Percentiles rank a stretch among this genome's conserved stretches.
phyloP scores from a whole-genome alignment of 768 basidiomycete species.

The Podaxis pistillaris region DNA sequence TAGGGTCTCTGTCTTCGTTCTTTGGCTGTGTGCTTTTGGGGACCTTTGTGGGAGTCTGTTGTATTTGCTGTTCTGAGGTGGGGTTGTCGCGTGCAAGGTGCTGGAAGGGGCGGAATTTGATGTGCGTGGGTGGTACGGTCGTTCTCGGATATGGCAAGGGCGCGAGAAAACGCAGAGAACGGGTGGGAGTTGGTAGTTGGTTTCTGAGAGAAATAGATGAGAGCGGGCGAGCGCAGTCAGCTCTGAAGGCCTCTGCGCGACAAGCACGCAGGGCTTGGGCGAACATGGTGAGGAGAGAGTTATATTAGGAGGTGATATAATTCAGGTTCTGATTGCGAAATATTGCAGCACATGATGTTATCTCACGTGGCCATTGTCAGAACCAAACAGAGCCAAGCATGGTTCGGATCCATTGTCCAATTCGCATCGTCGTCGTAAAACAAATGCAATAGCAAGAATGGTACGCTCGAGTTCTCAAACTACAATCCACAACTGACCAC shows the following conservation, averaged over 20 bases:
- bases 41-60: background rate
- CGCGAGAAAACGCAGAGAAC: background rate
- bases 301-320: no score
- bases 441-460: background rate
- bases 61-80: background rate
- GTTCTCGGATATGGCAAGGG: background rate
- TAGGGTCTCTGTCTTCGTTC: constrained; percentile 21
- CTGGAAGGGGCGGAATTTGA: background rate
- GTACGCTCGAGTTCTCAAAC: background rate
- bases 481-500: background rate
- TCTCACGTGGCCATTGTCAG: background rate
- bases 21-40: background rate
- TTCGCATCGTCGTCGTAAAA: background rate
- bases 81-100: background rate
- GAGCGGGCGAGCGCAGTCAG: background rate
- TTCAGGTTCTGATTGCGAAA: no score
- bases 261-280: background rate
- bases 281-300: background rate
- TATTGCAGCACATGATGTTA: no score
- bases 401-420: background rate
- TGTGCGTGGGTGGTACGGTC: background rate
- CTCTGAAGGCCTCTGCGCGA: background rate
- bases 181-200: background rate
- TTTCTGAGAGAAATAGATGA: background rate
- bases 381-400: background rate